Evolutionary conservation across 73 alveolate genomes (phyloP).

Genomic region (Symbiodinium natans): DNA sequence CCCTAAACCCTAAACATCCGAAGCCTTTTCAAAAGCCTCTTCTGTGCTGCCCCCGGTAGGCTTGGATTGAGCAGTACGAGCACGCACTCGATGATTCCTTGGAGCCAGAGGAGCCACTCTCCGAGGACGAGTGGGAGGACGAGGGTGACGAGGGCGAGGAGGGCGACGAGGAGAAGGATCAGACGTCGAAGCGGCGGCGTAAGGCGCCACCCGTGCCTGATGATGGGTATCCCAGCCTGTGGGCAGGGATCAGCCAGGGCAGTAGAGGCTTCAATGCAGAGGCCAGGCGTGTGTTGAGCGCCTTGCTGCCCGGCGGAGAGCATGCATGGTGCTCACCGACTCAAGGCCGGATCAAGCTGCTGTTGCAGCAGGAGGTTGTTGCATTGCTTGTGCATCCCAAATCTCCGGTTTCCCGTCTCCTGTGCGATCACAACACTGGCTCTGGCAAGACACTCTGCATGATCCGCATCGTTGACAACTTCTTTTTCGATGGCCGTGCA

Average conservation of each 20-base stretch:
- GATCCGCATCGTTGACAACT: constrained; percentile 61
- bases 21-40: background rate
- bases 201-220: constrained; percentile 33
- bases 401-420: background rate
- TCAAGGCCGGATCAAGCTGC: background rate
- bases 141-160: too few relatives aligned
- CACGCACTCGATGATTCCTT: constrained; percentile 3
- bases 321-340: constrained; percentile 9
- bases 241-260: background rate
- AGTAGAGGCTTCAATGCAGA: constrained; percentile 9
- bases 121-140: too few relatives aligned
- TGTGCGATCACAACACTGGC: constrained; percentile 57
- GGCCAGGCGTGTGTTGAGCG: background rate
- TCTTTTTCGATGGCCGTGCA: constrained; percentile 9
- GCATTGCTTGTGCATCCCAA: constrained; percentile 24
- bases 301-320: background rate
- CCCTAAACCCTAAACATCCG: background rate
- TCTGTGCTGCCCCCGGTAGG: background rate
- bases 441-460: constrained; percentile 46
- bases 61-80: background rate
- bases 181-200: background rate
- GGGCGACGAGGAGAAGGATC: background rate
- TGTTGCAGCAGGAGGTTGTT: constrained; percentile 30
- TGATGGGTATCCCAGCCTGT: constrained; percentile 42
- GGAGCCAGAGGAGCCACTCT: constrained; percentile 47